A percentile compares a stretch with the other conserved stretches of the same genome.
Conservation (phyloP, 768 basidiomycete species). For the Dentipellis sp. region DNA sequence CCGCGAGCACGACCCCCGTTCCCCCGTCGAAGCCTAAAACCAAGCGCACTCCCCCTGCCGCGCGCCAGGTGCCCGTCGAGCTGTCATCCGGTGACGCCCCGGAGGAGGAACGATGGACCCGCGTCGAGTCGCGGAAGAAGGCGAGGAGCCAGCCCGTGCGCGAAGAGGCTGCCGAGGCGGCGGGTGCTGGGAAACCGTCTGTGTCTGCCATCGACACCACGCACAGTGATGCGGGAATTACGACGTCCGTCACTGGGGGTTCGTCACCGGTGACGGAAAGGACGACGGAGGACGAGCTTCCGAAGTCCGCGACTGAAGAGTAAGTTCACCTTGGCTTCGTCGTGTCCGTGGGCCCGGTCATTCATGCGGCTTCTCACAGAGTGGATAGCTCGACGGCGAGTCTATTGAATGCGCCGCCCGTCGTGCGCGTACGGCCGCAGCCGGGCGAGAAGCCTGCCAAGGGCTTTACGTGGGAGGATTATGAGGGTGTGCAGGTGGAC, state of each 20-base stretch:
- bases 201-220: conserved; percentile 23
- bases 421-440: conserved; percentile 56
- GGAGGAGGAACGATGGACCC: conserved; percentile 64
- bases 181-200: conserved; percentile 3
- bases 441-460: conserved; percentile 49
- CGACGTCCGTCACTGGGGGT: conserved; percentile 34
- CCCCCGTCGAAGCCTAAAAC: conserved; percentile 18
- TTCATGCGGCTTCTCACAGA: background rate
- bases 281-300: conserved; percentile 32
- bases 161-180: background rate
- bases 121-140: conserved; percentile 44
- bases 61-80: conserved; percentile 8
- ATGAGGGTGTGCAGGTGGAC: conserved; percentile 60
- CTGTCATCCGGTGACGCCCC: conserved; percentile 20
- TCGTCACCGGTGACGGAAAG: conserved; percentile 28
- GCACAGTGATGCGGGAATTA: conserved; percentile 42
- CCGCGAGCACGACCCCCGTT: conserved; percentile 14
- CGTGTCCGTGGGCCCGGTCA: background rate
- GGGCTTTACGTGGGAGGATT: conserved; percentile 72
- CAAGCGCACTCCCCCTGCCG: conserved; percentile 23
- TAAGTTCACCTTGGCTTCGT: conserved; percentile 25
- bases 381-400: background rate
- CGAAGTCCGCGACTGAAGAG: conserved; percentile 66
- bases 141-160: conserved; percentile 3
- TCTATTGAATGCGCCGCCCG: conserved; percentile 32